Evolutionary conservation across 2,329 filamentous ascomycete genomes (phyloP), one percentile per base, ranked within the genome.

Genomic region (Cadophora malorum): DNA sequence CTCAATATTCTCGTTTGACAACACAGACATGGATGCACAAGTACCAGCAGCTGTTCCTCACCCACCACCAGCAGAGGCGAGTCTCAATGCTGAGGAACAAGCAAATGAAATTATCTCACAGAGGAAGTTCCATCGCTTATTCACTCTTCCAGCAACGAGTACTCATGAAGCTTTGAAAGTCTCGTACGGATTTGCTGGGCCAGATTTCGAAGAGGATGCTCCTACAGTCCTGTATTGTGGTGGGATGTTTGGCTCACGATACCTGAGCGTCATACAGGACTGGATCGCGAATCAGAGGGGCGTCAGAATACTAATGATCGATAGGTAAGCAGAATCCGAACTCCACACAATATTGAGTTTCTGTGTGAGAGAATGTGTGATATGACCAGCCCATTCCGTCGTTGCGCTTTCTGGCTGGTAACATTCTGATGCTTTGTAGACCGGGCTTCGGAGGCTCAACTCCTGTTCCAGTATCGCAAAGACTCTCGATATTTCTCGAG

Each of bases 361-460:
- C 33, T 38, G 19, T 23, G 23, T 10, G n/a, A n/a, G 7, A 19
- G 9, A 8, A 58, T 33, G 23, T 41, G 56, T 59, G 21, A 59
- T 33, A 9, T 14, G 7, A 23, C 35, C 12, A 45, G 9, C 4
- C 19, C 12, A 12, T 31, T 53, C 23, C 28, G 25, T 55, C 10
- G 35, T n/a, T 25, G 23, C 8, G 14, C 21, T 59, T 41, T 38
- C 10, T 38, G n/a, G 21, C 49, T 52, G 31, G 55, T 63, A 58
- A 68, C 25, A 61, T n/a, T 60, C 12, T 38, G 19, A 66, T 33
- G 81, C 47, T 12, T 45, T n/a, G 64, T 38, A 82, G 82, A 69
- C 80, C 81, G 16, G 80, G 78, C n/a, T 78, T 83, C 66, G 83
- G 83, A 23, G 80, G 77, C 45, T 82, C 81, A 14, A 81, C 80